Base-by-base conservation (phyloP, 345 rosid species). In the Citropsis articulata region DNA sequence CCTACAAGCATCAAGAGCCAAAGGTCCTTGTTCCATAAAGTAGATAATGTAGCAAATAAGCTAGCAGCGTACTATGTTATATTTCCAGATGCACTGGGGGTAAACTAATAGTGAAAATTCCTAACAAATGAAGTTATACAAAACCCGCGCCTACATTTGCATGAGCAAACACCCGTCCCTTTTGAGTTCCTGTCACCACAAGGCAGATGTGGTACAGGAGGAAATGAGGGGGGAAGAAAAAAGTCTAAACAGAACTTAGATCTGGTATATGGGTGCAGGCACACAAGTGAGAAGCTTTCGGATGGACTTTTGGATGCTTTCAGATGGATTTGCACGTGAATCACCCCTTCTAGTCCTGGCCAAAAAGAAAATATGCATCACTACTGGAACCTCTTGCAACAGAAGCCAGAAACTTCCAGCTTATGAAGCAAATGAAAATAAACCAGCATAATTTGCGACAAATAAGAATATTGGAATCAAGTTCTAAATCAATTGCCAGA, bases 271-370 rank as follows among this genome's bases (percentile, higher is more conserved):
- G 1, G 16, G 33, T 61, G 24, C 61, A 65, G 59, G 63, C 31
- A 75, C 61, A 65, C n/a, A 19, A 55, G 4, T 31, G 24, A 70
- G 24, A 66, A 4, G 33, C 16, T 18, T 18, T 66, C 75, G 2
- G 9, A 19, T 27, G 18, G 73, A 69, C 61, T n/a, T n/a, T 9
- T 2, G 3, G 25, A 66, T 2, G 40, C 14, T n/a, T n/a, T 66
- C 75, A 19, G 9, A 19, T 25, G 18, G 77, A 69, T 55, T n/a
- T n/a, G 21, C 45, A 71, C 4, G 24, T 1, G 42, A 48, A 66
- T 9, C 19, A 6, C 19, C 69, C 31, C 55, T 66, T 60, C 74
- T 74, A 77, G 21, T 80, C 77, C 86, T 83, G 83, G 35, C 33
- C 69, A 33, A 69, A 65, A 21, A 36, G 9, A 65, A 77, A 30